Base-by-base conservation (phyloP, 495 filamentous ascomycete species). In the Geopyxis carbonaria region DNA sequence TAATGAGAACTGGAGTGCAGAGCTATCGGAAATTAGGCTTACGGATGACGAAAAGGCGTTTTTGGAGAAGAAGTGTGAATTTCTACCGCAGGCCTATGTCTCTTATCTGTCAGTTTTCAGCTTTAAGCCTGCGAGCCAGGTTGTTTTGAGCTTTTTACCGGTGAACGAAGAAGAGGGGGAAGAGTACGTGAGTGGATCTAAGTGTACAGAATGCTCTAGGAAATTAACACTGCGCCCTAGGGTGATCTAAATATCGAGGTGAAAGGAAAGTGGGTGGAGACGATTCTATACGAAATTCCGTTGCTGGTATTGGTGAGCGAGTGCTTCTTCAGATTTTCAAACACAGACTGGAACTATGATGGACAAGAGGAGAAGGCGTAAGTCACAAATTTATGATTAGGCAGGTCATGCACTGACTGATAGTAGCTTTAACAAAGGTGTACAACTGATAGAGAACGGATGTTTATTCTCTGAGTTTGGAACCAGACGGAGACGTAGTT, bases 271-370 rank as follows among this genome's bases (percentile, higher is more conserved):
- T 97, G 89, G 89, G 68, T 84, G 5, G 87, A 94, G 34, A 93
- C 89, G 0, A 97, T 97, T 33, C 72, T 97, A 34, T 97, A 97
- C 59, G 89, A 97, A 62, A 93, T 95, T 42, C 91, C 89, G 0
- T 65, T 97, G 18, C 70, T 97, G 14, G 81, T 91, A 2, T 61
- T 97, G 40, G 80, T 85, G 1, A 92, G 82, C 45, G 86, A 97
- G 57, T 83, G 91, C 20, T 95, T 93, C 59, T 97, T 97, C 70
- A 80, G 77, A 60, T 94, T 93, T 64, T 77, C 78, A 61, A 78
- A 94, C 48, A 75, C 60, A 27, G 85, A 93, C 51, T 97, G 89
- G 89, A 72, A 67, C 33, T 75, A 94, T 46, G 66, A 75, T 6
- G 72, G 70, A 0, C 89, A 97, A 57, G 76, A 89, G 46, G 79